A percentile compares a stretch with the other conserved stretches of the same genome.
phyloP scores from a whole-genome alignment of 2,329 filamentous ascomycete species.

The Pseudogymnoascus sp. region DNA sequence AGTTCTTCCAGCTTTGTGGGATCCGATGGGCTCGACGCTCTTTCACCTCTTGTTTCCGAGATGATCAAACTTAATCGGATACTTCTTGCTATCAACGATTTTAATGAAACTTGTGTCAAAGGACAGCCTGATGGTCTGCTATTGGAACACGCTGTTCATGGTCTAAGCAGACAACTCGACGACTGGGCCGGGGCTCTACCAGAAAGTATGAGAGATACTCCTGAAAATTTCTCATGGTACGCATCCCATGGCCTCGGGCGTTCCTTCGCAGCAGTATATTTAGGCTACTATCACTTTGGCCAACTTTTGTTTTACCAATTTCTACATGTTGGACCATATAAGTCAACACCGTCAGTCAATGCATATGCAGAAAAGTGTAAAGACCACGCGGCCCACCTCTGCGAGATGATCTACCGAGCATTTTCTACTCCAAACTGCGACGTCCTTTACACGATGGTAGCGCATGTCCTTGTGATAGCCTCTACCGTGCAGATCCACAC shows the following conservation, averaged over 20 bases:
- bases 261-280: constrained; percentile 38
- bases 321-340: constrained; percentile 29
- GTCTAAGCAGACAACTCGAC: constrained; percentile 29
- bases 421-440: constrained; percentile 32
- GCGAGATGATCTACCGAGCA: constrained; percentile 35
- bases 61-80: constrained; percentile 36
- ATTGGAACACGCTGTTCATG: constrained; percentile 21
- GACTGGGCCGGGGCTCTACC: constrained; percentile 32
- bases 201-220: constrained; percentile 31
- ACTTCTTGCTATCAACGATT: constrained; percentile 34
- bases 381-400: constrained; percentile 33
- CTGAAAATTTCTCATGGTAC: constrained; percentile 33
- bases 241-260: constrained; percentile 34
- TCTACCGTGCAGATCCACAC: constrained; percentile 42
- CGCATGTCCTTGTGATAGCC: constrained; percentile 39
- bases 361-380: constrained; percentile 35
- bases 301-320: constrained; percentile 42
- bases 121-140: constrained; percentile 19
- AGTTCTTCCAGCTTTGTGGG: background rate
- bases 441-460: constrained; percentile 37
- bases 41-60: constrained; percentile 23
- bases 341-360: constrained; percentile 11
- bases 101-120: constrained; percentile 30
- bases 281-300: constrained; percentile 41
- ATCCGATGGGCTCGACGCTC: background rate